These are phyloP conservation scores for Diaporthe amygdali DNA, from an alignment of 2,329 filamentous ascomycete genomes.

Conservation along the genomic window DNA sequence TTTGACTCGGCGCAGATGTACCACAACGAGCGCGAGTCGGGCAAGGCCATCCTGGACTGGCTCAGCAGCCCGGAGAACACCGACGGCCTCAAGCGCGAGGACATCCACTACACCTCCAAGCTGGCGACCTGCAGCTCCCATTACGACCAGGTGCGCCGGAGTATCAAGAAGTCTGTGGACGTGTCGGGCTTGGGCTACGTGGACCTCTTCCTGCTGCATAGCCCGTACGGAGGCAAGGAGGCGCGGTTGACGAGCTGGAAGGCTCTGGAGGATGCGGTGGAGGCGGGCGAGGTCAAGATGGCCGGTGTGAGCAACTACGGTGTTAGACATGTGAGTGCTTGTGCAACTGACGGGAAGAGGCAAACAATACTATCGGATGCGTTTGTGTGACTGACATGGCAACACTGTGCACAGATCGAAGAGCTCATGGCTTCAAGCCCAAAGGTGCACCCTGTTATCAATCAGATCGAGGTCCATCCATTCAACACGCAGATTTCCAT, in stretches of 20 bases:
- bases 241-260: conserved; percentile 75
- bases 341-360: background rate
- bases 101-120: conserved; percentile 84
- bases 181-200: conserved; percentile 75
- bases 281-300: conserved; percentile 71
- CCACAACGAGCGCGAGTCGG: conserved; percentile 74
- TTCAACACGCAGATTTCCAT: conserved; percentile 79
- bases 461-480: conserved; percentile 83
- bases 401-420: conserved; percentile 55
- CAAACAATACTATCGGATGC: background rate
- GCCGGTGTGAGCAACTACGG: conserved; percentile 83
- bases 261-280: conserved; percentile 77
- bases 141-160: conserved; percentile 70
- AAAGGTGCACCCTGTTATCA: conserved; percentile 69
- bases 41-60: conserved; percentile 66
- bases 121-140: conserved; percentile 67
- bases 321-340: conserved; percentile 66
- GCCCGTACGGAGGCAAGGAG: conserved; percentile 74
- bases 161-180: conserved; percentile 69
- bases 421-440: conserved; percentile 71
- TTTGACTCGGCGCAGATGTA: conserved; percentile 62
- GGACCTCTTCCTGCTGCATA: conserved; percentile 81
- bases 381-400: background rate
- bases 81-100: conserved; percentile 62
- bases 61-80: conserved; percentile 49